phyloP scores from a whole-genome alignment of 1,284 basidiomycete species.

The Vanrija sp. region DNA sequence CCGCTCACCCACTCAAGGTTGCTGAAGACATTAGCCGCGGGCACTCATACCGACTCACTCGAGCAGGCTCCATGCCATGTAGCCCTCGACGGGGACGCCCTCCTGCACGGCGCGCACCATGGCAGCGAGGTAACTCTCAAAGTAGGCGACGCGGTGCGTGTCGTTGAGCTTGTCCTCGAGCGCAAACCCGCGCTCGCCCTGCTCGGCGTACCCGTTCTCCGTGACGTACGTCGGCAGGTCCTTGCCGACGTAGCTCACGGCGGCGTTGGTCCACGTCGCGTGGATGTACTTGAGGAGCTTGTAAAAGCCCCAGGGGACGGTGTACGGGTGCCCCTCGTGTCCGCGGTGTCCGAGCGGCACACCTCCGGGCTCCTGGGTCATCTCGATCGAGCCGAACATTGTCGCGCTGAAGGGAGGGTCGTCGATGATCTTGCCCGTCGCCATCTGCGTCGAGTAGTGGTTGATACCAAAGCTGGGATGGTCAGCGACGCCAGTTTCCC shows the following conservation, averaged over 20 bases:
- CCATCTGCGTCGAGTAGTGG: constrained; percentile 20
- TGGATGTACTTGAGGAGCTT: constrained; percentile 8
- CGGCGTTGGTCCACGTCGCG: neutral
- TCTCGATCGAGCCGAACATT: constrained; percentile 17
- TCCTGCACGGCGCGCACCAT: constrained; percentile 26
- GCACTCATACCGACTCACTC: constrained; percentile 21
- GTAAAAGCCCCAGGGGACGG: constrained; percentile 18
- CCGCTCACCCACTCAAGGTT: constrained; percentile 1
- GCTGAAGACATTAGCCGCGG: neutral
- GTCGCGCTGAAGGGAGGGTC: constrained; percentile 3
- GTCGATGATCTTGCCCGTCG: constrained; percentile 14
- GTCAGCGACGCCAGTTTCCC: neutral
- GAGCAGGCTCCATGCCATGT: constrained; percentile 32
- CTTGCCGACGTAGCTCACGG: neutral
- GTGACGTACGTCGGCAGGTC: constrained; percentile 20
- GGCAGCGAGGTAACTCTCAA: constrained; percentile 22
- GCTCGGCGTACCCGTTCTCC: neutral
- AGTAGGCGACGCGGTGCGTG: constrained; percentile 23
- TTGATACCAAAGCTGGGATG: constrained; percentile 20
- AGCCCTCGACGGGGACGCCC: constrained; percentile 22
- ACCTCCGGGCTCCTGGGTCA: constrained; percentile 19
- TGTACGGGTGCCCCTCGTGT: constrained; percentile 28
- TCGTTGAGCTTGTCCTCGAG: constrained; percentile 21
- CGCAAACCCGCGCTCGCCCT: neutral
- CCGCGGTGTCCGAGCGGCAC: constrained; percentile 23